Conservation (phyloP, 129 eudicot genomes). For the Kitagawia praeruptora region DNA sequence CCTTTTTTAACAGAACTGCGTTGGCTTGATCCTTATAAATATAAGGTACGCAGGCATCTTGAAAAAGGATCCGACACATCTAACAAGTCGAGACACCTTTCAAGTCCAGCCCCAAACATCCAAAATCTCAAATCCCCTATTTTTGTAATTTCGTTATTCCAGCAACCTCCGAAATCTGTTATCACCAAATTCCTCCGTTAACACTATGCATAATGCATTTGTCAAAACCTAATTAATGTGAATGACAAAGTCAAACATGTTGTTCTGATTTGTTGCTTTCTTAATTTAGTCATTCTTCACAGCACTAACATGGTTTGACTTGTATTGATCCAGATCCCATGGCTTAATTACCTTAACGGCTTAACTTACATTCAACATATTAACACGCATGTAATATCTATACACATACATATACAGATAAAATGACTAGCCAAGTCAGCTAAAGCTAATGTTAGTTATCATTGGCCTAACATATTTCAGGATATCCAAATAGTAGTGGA, state of each 20-base stretch:
- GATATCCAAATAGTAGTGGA: neutral
- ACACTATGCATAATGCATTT: too few relatives aligned
- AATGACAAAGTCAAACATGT: neutral
- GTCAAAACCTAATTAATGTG: neutral
- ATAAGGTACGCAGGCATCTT: too few relatives aligned
- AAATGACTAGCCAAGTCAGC: neutral
- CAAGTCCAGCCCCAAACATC: too few relatives aligned
- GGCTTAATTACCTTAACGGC: neutral
- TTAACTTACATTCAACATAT: neutral
- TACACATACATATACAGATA: too few relatives aligned
- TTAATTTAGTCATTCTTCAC: neutral
- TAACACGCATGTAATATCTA: neutral
- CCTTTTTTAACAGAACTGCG: too few relatives aligned
- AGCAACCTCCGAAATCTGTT: too few relatives aligned
- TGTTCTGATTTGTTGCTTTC: neutral
- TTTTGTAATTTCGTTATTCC: too few relatives aligned
- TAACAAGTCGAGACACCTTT: too few relatives aligned
- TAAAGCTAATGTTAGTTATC: neutral
- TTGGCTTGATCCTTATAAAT: too few relatives aligned
- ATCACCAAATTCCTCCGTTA: too few relatives aligned
- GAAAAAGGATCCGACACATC: too few relatives aligned
- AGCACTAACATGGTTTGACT: conserved; percentile 9
- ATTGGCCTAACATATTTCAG: neutral
- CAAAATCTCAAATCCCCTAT: too few relatives aligned
- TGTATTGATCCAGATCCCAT: neutral